Conservation (phyloP, 192 early-diverging fungal genomes). For the Coemansia sp. region DNA sequence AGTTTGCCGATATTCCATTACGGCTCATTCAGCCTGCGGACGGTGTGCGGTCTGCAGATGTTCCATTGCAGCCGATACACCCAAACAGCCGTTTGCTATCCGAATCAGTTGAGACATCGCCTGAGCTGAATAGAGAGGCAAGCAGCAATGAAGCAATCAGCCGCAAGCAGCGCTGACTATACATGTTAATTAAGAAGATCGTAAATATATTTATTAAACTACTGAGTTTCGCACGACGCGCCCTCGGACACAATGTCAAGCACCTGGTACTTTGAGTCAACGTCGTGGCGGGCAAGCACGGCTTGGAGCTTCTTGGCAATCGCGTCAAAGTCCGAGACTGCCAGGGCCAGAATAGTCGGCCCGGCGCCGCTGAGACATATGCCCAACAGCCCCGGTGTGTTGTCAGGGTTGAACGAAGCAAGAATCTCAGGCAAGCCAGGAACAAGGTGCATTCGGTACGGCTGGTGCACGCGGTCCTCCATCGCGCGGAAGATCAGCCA, state of each 20-base stretch:
- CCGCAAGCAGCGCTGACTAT: conserved; percentile 14
- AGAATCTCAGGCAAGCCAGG: conserved; percentile 92
- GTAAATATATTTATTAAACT: background rate
- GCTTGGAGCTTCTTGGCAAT: conserved; percentile 63
- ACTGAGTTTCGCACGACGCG: conserved; percentile 20
- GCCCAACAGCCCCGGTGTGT: conserved; percentile 82
- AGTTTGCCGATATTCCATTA: background rate
- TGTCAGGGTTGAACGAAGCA: conserved; percentile 66
- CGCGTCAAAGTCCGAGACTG: conserved; percentile 76
- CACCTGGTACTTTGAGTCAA: conserved; percentile 45
- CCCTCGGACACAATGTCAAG: conserved; percentile 53
- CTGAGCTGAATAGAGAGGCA: too few relatives aligned
- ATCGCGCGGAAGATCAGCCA: conserved; percentile 87
- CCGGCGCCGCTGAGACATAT: conserved; percentile 95
- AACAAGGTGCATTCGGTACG: conserved; percentile 89
- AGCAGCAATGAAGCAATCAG: background rate
- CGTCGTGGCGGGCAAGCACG: conserved; percentile 38
- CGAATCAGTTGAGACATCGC: too few relatives aligned
- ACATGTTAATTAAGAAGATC: background rate
- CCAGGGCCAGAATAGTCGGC: conserved; percentile 91
- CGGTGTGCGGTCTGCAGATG: too few relatives aligned
- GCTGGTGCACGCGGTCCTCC: conserved; percentile 96
- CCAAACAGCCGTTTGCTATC: too few relatives aligned
- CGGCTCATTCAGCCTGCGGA: background rate
- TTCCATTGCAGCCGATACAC: too few relatives aligned